phyloP scores from a whole-genome alignment of 2,329 filamentous ascomycete species.

The Microascus cirrosus region DNA sequence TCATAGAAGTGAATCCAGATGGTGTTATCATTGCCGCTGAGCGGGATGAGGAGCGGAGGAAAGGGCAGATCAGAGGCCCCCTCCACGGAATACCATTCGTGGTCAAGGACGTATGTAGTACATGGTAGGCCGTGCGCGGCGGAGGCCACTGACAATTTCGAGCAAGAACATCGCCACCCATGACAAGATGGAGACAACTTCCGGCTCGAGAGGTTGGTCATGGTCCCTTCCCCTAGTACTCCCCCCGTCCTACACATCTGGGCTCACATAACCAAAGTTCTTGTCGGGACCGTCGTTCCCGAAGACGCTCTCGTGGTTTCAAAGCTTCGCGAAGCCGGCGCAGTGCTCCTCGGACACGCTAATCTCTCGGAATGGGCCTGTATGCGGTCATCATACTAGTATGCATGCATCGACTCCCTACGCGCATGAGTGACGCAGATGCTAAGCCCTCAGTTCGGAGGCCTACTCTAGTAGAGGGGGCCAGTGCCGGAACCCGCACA shows the following conservation, averaged over 20 bases:
- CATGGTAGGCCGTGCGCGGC: too few species aligned
- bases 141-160: neutral
- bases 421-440: neutral
- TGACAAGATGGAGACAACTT: conserved; percentile 64
- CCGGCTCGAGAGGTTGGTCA: conserved; percentile 35
- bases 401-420: neutral
- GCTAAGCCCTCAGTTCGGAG: conserved; percentile 30
- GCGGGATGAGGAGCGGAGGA: conserved; percentile 48
- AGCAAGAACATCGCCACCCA: conserved; percentile 51
- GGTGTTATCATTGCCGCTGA: conserved; percentile 46
- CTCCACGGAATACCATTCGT: conserved; percentile 68
- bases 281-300: conserved; percentile 54
- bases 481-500: conserved; percentile 55
- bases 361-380: conserved; percentile 65
- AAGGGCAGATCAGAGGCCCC: conserved; percentile 47
- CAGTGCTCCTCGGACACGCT: conserved; percentile 60
- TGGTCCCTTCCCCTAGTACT: too few species aligned
- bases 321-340: conserved; percentile 52
- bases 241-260: too few species aligned
- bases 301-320: conserved; percentile 56
- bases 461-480: conserved; percentile 56
- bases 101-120: conserved; percentile 45
- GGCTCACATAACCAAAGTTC: too few species aligned
- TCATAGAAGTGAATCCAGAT: conserved; percentile 61
- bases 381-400: conserved; percentile 54